A percentile compares a stretch with the other conserved stretches of the same genome.
phyloP scores from a whole-genome alignment of 352 stramenopile species.

The Phytopythium helicoides region DNA sequence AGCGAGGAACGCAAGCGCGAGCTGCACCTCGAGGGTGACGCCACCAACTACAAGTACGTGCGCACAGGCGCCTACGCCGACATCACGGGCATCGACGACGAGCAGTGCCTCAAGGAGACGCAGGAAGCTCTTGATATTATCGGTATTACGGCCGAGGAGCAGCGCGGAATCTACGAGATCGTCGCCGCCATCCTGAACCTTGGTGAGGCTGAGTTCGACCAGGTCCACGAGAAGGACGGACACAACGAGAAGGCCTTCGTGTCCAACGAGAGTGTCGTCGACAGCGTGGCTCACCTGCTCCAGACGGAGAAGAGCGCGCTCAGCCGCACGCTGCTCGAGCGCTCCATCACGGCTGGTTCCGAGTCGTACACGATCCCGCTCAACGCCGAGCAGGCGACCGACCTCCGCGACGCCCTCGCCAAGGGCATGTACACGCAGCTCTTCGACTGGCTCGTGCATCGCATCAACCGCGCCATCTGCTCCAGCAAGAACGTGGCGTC shows the following conservation, averaged over 20 bases:
- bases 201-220: slow-evolving; percentile 93
- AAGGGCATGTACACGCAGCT: slow-evolving; percentile 96
- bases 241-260: slow-evolving; percentile 58
- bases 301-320: slow-evolving; percentile 67
- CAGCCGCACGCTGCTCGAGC: slow-evolving; percentile 86
- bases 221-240: slow-evolving; percentile 24
- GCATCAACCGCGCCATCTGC: slow-evolving; percentile 79
- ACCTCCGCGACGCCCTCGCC: slow-evolving; percentile 94
- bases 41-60: slow-evolving; percentile 80
- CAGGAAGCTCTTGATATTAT: slow-evolving; percentile 89
- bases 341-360: slow-evolving; percentile 90
- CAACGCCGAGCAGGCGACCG: slow-evolving; percentile 81
- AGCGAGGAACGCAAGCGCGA: slow-evolving; percentile 35
- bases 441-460: slow-evolving; percentile 96
- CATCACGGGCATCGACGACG: slow-evolving; percentile 66
- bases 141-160: slow-evolving; percentile 83
- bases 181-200: slow-evolving; percentile 97
- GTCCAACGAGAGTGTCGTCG: slow-evolving; percentile 52
- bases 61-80: slow-evolving; percentile 46
- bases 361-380: slow-evolving; percentile 93
- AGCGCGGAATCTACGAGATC: slow-evolving; percentile 93
- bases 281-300: slow-evolving; percentile 57
- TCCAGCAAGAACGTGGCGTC: slow-evolving; percentile 68
- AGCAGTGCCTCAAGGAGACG: slow-evolving; percentile 76
- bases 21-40: slow-evolving; percentile 58